phyloP scores from a whole-genome alignment of 2,329 filamentous ascomycete species.

The Alternaria novae-zelandiae region DNA sequence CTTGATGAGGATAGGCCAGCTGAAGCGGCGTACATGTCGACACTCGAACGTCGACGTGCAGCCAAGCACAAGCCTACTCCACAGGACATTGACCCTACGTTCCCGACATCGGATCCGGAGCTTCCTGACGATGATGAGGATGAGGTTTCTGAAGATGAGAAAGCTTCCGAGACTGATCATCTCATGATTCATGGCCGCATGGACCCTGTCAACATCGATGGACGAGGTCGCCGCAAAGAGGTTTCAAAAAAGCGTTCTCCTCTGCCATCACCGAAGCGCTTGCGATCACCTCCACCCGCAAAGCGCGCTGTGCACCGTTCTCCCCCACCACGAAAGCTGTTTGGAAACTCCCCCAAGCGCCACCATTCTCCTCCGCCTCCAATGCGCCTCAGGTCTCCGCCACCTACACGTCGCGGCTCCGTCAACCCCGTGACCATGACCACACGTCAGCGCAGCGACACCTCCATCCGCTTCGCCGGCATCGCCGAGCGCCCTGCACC shows the following conservation, averaged over 20 bases:
- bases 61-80: slow-evolving; percentile 83
- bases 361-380: slow-evolving; percentile 53
- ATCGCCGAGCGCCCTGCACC: slow-evolving; percentile 69
- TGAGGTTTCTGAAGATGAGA: slow-evolving; percentile 46
- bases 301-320: slow-evolving; percentile 42
- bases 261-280: slow-evolving; percentile 66
- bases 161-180: slow-evolving; percentile 63
- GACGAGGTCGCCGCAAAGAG: slow-evolving; percentile 42
- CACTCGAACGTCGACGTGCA: slow-evolving; percentile 78
- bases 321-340: slow-evolving; percentile 61
- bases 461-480: slow-evolving; percentile 56
- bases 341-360: slow-evolving; percentile 74
- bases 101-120: slow-evolving; percentile 92
- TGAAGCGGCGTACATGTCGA: slow-evolving; percentile 91
- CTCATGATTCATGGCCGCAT: slow-evolving; percentile 75
- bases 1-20: slow-evolving; percentile 92
- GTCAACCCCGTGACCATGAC: slow-evolving; percentile 36
- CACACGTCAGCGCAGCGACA: slow-evolving; percentile 48
- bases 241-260: slow-evolving; percentile 51
- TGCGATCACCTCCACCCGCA: slow-evolving; percentile 59
- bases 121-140: slow-evolving; percentile 75
- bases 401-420: slow-evolving; percentile 62
- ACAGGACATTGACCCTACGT: slow-evolving; percentile 92
- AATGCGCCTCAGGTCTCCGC: slow-evolving; percentile 67
- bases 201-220: slow-evolving; percentile 67